A percentile compares a stretch with the other conserved stretches of the same genome.
Evolutionary conservation across 225 moss, liverwort and hornwort genomes (phyloP).

Genomic region (Marchantia paleacea): DNA sequence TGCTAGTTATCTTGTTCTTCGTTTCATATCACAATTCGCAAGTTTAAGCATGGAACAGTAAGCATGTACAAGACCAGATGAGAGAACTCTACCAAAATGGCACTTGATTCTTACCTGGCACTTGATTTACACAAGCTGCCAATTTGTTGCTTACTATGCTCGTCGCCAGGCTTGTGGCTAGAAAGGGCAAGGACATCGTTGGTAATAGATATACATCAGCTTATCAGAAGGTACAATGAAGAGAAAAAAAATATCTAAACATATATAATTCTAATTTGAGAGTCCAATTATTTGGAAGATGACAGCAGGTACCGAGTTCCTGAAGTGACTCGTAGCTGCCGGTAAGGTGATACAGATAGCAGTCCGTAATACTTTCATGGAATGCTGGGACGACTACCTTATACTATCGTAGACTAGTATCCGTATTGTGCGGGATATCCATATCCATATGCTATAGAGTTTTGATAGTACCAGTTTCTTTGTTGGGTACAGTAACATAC

Average conservation of each 20-base stretch:
- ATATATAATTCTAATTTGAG: too few relatives aligned
- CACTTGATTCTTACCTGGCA: conserved; percentile 52
- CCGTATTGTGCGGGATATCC: too few relatives aligned
- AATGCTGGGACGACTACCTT: too few relatives aligned
- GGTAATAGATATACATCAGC: background rate
- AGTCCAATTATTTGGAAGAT: too few relatives aligned
- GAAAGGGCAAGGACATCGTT: background rate
- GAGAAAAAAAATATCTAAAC: too few relatives aligned
- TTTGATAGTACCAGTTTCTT: conserved; percentile 53
- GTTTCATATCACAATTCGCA: background rate
- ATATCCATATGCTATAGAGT: background rate
- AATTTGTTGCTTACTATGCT: conserved; percentile 73
- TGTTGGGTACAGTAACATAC: conserved; percentile 78
- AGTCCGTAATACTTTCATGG: background rate
- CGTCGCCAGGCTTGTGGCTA: conserved; percentile 67
- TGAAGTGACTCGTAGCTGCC: too few relatives aligned
- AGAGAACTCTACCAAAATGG: background rate
- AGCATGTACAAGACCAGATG: background rate
- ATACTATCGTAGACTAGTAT: too few relatives aligned
- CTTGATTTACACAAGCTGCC: conserved; percentile 88
- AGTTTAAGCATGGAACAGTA: background rate
- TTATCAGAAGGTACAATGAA: background rate
- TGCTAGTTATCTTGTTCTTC: background rate
- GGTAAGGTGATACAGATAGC: background rate
- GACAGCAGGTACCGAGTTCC: too few relatives aligned